A percentile compares a stretch with the other conserved stretches of the same genome.
Conservation (phyloP, 306 rosid genomes). For the Cucurbita ficifolia region DNA sequence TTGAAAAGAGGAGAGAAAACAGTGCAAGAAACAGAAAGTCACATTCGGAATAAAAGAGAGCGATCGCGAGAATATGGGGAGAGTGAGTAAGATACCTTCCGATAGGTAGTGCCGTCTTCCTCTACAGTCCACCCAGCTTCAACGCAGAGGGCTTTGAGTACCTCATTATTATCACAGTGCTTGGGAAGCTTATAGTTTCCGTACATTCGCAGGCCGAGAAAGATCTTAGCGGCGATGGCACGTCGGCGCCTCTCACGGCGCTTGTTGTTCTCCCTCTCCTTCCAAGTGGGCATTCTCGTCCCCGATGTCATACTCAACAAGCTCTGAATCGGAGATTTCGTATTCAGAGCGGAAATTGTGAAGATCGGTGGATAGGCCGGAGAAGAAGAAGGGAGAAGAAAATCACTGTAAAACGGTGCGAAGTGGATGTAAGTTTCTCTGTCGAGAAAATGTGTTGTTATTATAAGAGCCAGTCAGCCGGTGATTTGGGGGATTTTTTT, state of each 20-base stretch:
- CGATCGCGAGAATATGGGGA: no score
- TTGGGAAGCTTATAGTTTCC: constrained; percentile 55
- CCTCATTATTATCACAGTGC: constrained; percentile 61
- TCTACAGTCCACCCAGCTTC: constrained; percentile 61
- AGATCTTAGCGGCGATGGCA: constrained; percentile 61
- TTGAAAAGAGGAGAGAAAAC: not conserved
- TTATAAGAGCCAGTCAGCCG: not conserved
- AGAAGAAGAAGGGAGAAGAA: not conserved
- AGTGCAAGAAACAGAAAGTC: no score
- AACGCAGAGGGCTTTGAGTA: constrained; percentile 49
- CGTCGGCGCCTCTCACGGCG: constrained; percentile 42
- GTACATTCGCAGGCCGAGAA: constrained; percentile 37
- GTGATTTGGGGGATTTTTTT: no score
- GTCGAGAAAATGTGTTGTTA: not conserved
- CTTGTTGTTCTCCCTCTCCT: constrained; percentile 56
- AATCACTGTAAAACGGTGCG: not conserved
- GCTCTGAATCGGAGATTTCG: not conserved
- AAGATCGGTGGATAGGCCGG: not conserved
- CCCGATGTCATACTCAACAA: constrained; percentile 30
- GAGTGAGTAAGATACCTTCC: constrained; percentile 24
- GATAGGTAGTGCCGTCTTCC: constrained; percentile 53
- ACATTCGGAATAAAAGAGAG: no score
- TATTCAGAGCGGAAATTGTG: not conserved
- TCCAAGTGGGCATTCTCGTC: constrained; percentile 61
- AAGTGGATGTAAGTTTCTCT: not conserved